Percentiles rank a stretch among this genome's conserved stretches.
Conservation (phyloP, 148 eudicot species). For the Rhododendron molle region DNA sequence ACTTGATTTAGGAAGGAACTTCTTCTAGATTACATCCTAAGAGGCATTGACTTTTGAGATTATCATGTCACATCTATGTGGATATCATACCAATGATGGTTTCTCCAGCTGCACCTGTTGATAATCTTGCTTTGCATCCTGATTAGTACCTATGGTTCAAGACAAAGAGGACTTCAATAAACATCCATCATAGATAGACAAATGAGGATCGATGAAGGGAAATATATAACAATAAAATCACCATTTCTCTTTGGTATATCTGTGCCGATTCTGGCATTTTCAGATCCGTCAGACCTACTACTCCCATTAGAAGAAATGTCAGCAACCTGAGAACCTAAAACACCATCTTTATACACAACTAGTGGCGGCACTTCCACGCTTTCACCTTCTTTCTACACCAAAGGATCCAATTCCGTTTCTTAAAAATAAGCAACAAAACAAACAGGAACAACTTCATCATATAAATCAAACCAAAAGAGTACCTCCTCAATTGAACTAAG, state of each 20-base stretch:
- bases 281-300: slow-evolving; percentile 21
- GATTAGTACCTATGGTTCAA: slow-evolving; percentile 29
- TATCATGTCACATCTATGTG: background rate
- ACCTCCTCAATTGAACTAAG: slow-evolving; percentile 63
- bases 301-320: slow-evolving; percentile 23
- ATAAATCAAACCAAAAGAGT: slow-evolving; percentile 2
- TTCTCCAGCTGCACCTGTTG: slow-evolving; percentile 22
- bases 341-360: slow-evolving; percentile 65
- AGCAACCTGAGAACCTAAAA: slow-evolving; percentile 29
- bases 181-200: slow-evolving; percentile 7
- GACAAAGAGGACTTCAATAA: background rate
- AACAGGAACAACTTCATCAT: background rate
- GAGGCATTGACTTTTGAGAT: background rate
- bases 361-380: slow-evolving; percentile 61
- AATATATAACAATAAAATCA: slow-evolving; percentile 22
- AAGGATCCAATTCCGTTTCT: background rate
- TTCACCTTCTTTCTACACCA: slow-evolving; percentile 45
- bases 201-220: background rate
- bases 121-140: slow-evolving; percentile 18
- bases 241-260: slow-evolving; percentile 36
- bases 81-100: slow-evolving; percentile 27
- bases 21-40: background rate
- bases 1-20: background rate
- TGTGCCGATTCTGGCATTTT: slow-evolving; percentile 17
- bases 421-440: background rate